phyloP scores from a whole-genome alignment of 192 early-diverging fungal species.

The Coemansia sp. region DNA sequence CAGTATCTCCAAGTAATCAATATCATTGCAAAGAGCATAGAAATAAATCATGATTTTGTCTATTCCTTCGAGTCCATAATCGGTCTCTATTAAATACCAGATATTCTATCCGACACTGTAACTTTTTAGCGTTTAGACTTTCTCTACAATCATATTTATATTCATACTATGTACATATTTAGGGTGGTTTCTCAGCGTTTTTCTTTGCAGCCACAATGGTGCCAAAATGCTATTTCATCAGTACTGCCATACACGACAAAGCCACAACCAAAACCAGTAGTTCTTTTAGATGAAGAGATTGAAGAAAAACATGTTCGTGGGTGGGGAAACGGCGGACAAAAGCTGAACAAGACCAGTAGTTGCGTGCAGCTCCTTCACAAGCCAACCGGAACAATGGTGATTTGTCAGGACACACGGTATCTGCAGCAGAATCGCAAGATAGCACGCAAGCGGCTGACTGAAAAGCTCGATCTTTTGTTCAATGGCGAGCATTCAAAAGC shows the following conservation, averaged over 20 bases:
- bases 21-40: no score
- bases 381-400: constrained; percentile 60
- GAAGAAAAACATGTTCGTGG: constrained; percentile 74
- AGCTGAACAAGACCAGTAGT: constrained; percentile 74
- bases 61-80: neutral
- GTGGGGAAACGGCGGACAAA: constrained; percentile 77
- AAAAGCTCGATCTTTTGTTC: constrained; percentile 65
- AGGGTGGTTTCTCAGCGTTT: no score
- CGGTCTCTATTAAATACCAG: no score
- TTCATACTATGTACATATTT: no score
- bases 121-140: no score
- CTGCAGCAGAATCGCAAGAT: constrained; percentile 70
- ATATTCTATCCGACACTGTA: no score
- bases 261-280: constrained; percentile 22
- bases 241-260: constrained; percentile 3
- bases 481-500: constrained; percentile 65
- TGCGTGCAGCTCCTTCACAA: constrained; percentile 72
- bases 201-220: no score
- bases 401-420: constrained; percentile 74
- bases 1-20: no score
- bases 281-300: constrained; percentile 65
- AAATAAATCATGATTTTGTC: no score
- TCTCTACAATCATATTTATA: no score
- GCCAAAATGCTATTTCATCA: no score
- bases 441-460: constrained; percentile 60